Evolutionary conservation across 78 protist species (phyloP), one percentile per base, ranked within the genome.

Genomic region (Bodo saltans): DNA sequence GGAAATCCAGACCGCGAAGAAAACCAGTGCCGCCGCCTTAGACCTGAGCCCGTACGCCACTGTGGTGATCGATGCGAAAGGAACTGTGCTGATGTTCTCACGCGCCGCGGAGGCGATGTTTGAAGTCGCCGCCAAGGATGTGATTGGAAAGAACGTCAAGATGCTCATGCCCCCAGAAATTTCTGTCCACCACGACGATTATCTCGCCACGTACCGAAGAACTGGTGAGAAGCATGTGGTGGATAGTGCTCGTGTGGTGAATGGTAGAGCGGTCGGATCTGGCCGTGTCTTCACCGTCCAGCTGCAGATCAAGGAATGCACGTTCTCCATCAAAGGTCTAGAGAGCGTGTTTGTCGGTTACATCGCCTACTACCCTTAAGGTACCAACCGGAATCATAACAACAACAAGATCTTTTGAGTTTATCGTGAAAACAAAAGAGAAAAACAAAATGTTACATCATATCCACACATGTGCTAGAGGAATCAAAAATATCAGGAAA

Each of bases 61-160:
- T 3, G n/a, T 81, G 27, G 37, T 70, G 35, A 81, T 81, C 73
- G 74, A 81, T 72, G 27, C 27, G 33, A 3, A 33, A 28, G 86
- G 86, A 1, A 74, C 38, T 25, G 32, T 83, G 17, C 29, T 29
- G 53, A 75, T 33, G 74, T 68, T 83, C 76, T 60, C 60, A 4
- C 1, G 35, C 23, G 86, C 86, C 21, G 86, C 86, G 37, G 47
- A 41, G 53, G 8, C 1, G 37, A 28, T 83, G 8, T 83, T 83
- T 8, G 42, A n/a, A 29, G 83, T 1, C 28, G 28, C 23, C 30
- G 4, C 3, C 27, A 1, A 60, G 72, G 78, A 83, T 29, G 78
- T 70, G 28, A 11, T 83, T 4, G 75, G 80, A 1, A 3, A 38
- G 72, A 83, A 83, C n/a, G 78, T 83, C 35, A 42, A 79, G 72